phyloP scores from a whole-genome alignment of 2,329 filamentous ascomycete genomes.

The Phaeoacremonium minimum region DNA sequence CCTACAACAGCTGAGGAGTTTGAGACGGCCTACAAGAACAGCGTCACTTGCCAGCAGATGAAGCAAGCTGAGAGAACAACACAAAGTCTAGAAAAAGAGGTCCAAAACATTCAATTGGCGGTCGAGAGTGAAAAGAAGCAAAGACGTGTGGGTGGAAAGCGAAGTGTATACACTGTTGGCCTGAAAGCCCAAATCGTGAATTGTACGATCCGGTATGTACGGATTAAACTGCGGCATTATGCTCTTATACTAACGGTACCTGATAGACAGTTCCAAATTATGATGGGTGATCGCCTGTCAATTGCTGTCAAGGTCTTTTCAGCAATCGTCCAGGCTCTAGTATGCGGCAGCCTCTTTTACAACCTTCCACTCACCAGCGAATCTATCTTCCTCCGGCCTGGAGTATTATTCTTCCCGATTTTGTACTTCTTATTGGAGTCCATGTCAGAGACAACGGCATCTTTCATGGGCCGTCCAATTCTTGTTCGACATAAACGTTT shows the following conservation, averaged over 20 bases:
- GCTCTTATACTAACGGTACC: constrained; percentile 25
- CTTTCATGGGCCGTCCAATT: constrained; percentile 23
- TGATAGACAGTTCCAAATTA: constrained; percentile 20
- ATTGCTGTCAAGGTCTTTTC: constrained; percentile 41
- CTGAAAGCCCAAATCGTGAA: constrained; percentile 21
- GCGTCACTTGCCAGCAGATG: constrained; percentile 21
- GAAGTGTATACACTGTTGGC: constrained; percentile 17
- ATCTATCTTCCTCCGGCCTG: constrained; percentile 48
- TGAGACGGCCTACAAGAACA: constrained; percentile 35
- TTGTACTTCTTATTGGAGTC: constrained; percentile 40
- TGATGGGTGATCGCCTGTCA: constrained; percentile 23
- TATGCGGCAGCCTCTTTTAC: constrained; percentile 64
- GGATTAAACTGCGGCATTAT: constrained; percentile 21
- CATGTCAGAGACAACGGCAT: constrained; percentile 24
- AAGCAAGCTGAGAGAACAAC: not conserved
- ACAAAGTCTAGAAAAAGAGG: constrained; percentile 28
- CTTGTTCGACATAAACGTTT: constrained; percentile 25
- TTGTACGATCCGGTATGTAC: constrained; percentile 35
- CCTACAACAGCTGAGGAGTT: constrained; percentile 61
- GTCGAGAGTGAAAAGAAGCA: constrained; percentile 17
- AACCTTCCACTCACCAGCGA: constrained; percentile 48
- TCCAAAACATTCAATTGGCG: constrained; percentile 32
- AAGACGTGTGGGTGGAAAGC: constrained; percentile 10
- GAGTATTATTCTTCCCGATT: constrained; percentile 26
- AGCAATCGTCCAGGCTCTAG: constrained; percentile 60